These are phyloP conservation scores for Fusarium vanettenii DNA, from an alignment of 2,329 filamentous ascomycete genomes.

Conservation along the genomic window DNA sequence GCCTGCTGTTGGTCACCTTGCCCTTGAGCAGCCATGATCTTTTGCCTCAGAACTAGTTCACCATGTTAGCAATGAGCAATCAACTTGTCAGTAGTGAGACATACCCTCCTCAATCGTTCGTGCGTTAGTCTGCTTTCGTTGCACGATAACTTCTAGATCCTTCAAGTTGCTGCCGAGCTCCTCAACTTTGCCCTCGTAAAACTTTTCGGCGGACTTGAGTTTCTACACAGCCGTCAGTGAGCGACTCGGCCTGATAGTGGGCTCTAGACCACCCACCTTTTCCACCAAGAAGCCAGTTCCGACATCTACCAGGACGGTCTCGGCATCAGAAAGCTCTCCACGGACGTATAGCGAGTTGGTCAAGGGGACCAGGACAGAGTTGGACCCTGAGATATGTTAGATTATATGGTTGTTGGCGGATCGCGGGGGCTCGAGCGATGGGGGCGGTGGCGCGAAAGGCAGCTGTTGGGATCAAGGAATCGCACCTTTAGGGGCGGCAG, in stretches of 20 bases:
- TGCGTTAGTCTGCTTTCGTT: conserved; percentile 84
- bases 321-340: conserved; percentile 78
- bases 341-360: conserved; percentile 96
- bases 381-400: conserved; percentile 46
- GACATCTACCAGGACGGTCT: conserved; percentile 88
- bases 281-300: conserved; percentile 96
- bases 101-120: conserved; percentile 89
- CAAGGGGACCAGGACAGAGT: conserved; percentile 86
- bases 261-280: conserved; percentile 68
- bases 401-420: not conserved
- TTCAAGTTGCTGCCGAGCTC: conserved; percentile 65
- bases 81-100: conserved; percentile 44
- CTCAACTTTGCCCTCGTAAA: conserved; percentile 68
- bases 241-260: conserved; percentile 7
- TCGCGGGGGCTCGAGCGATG: not conserved
- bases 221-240: conserved; percentile 52
- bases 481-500: conserved; percentile 46
- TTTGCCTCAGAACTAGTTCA: conserved; percentile 55
- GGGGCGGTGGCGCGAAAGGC: not conserved
- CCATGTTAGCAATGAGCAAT: conserved; percentile 50
- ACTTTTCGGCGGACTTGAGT: conserved; percentile 64
- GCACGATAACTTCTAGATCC: conserved; percentile 67
- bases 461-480: not conserved
- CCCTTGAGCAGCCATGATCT: conserved; percentile 54
- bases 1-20: conserved; percentile 37